Evolutionary conservation across 169 alveolate genomes (phyloP), one percentile per base, ranked within the genome.

Genomic region (Neospora caninum): DNA sequence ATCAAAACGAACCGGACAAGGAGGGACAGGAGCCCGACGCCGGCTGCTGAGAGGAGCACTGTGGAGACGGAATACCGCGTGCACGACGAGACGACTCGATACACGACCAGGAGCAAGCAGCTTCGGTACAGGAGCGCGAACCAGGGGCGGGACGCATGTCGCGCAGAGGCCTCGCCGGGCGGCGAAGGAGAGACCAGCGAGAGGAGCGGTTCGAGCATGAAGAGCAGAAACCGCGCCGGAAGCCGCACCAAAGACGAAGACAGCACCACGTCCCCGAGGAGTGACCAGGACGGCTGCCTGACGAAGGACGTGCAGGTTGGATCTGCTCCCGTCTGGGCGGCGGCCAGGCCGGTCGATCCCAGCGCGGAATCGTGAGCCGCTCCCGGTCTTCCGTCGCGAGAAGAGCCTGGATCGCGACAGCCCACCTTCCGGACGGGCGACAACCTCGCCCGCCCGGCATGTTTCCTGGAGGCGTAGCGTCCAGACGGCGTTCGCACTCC

Each of bases 91-190:
- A 38, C 29, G 36, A 70, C 58, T 16, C 93, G 87, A 10, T 67
- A 49, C 39, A 89, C 87, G 87, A 89, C 88, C 42, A 89, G 88
- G 43, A 89, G 73, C 80, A 89, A 42, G 45, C 93, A 89, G 88
- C 88, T 34, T n/a, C 93, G 86, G 88, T 89, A 78, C 41, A 89
- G 88, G 45, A 89, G 67, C 16, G 87, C 86, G 31, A 89, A 89
- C 93, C 93, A 89, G 34, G 93, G 93, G 10, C 80, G 42, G 36
- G 87, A 58, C 36, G 93, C 88, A 45, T 41, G 88, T 38, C 93
- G 36, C 16, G 20, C 78, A 0, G 92, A 41, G 73, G 4, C 31
- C 4, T 10, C 86, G 38, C 69, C 89, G 7, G 49, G 84, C 18
- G 89, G 64, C 53, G 69, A 27, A 0, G 89, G 89, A 13, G 89